Conservation (phyloP, 768 basidiomycete species). For the Termitomyces sp. region DNA sequence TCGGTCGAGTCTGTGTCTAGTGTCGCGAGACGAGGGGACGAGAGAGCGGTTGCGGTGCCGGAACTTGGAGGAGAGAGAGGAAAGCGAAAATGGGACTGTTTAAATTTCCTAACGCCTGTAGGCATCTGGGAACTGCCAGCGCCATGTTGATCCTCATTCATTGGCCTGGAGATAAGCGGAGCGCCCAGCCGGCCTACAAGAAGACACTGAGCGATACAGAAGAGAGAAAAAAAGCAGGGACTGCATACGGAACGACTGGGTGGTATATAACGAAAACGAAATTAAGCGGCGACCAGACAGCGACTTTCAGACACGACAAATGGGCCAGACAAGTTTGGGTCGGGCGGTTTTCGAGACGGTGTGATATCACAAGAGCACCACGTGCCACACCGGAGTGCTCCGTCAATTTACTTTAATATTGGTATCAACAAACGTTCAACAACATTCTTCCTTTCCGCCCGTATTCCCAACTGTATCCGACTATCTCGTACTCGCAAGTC, state of each 20-base stretch:
- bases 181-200: constrained; percentile 1
- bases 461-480: not conserved
- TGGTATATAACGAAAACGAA: not conserved
- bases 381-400: constrained; percentile 29
- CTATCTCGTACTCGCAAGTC: not conserved
- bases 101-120: constrained; percentile 17
- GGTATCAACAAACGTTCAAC: constrained; percentile 16
- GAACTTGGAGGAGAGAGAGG: constrained; percentile 48
- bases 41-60: constrained; percentile 33
- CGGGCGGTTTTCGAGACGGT: constrained; percentile 6
- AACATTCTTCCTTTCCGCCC: constrained; percentile 11
- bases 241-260: not conserved
- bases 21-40: constrained; percentile 32
- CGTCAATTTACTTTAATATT: too few species aligned
- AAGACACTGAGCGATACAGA: constrained; percentile 10
- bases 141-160: constrained; percentile 15
- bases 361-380: constrained; percentile 23
- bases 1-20: constrained; percentile 23
- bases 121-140: constrained; percentile 4
- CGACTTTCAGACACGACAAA: not conserved
- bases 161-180: constrained; percentile 13
- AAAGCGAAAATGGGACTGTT: constrained; percentile 31
- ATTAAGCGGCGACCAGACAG: not conserved
- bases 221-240: constrained; percentile 19
- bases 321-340: not conserved